A percentile compares a stretch with the other conserved stretches of the same genome.
These are phyloP conservation scores for Phytophthora multivora DNA, from an alignment of 352 stramenopile genomes.

Conservation along the genomic window DNA sequence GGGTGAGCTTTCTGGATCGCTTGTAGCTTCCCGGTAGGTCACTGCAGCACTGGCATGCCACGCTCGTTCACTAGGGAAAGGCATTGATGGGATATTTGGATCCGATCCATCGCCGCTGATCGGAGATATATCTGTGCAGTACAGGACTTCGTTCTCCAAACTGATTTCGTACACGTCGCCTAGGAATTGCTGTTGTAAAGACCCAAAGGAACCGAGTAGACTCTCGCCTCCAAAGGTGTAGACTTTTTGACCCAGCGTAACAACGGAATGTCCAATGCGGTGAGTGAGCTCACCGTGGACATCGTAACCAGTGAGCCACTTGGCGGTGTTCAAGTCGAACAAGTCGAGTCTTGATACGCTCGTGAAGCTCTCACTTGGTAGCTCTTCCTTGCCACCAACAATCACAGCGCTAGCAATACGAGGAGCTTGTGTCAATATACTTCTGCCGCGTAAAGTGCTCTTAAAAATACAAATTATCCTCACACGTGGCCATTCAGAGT, in stretches of 20 bases:
- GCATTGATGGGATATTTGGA: constrained; percentile 9
- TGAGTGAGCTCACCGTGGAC: constrained; percentile 54
- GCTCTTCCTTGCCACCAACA: constrained; percentile 54
- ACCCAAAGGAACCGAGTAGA: constrained; percentile 11
- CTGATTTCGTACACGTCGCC: constrained; percentile 53
- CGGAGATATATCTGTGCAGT: constrained; percentile 40
- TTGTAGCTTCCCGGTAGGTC: constrained; percentile 17
- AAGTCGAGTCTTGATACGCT: constrained; percentile 51
- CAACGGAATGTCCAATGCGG: constrained; percentile 56
- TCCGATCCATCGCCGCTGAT: constrained; percentile 14
- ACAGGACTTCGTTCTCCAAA: constrained; percentile 43
- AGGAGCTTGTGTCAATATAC: background rate
- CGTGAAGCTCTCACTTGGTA: constrained; percentile 26
- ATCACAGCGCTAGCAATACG: constrained; percentile 50
- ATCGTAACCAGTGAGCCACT: constrained; percentile 66
- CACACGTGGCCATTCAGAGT: constrained; percentile 58
- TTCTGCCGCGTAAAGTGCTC: background rate
- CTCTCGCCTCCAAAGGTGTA: constrained; percentile 69
- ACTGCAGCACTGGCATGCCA: constrained; percentile 52
- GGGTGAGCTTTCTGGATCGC: constrained; percentile 9
- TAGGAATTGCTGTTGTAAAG: constrained; percentile 10
- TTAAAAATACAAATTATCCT: constrained; percentile 4
- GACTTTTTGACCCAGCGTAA: constrained; percentile 42
- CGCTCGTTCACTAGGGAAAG: constrained; percentile 29
- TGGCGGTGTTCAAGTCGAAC: constrained; percentile 55